Percentiles rank a stretch among this genome's conserved stretches.
Evolutionary conservation across 2,329 filamentous ascomycete genomes (phyloP).

Genomic region (Pseudonectria foliicola): DNA sequence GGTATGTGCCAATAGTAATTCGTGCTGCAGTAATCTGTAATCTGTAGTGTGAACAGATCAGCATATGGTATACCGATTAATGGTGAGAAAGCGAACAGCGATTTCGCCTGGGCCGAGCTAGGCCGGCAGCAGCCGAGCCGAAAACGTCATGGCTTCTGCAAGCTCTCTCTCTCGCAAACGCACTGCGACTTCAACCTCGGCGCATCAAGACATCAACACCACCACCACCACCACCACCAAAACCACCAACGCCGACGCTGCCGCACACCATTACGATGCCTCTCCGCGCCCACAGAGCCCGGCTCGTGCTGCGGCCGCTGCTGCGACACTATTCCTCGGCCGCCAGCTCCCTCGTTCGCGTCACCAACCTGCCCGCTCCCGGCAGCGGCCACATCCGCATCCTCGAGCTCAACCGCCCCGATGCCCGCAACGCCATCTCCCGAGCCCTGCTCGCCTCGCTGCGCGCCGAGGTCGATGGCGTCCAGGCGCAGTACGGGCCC

Average conservation of each 20-base stretch:
- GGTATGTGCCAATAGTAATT: too few species aligned
- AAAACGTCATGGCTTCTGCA: too few species aligned
- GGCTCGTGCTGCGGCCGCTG: constrained; percentile 14
- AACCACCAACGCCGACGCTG: constrained; percentile 2
- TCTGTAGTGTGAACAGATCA: too few species aligned
- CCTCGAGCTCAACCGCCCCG: constrained; percentile 77
- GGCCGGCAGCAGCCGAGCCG: too few species aligned
- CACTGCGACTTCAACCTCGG: too few species aligned
- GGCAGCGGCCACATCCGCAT: constrained; percentile 79
- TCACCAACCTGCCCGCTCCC: constrained; percentile 69
- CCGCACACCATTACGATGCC: constrained; percentile 20
- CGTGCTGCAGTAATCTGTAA: too few species aligned
- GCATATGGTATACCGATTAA: too few species aligned
- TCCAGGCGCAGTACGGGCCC: constrained; percentile 56
- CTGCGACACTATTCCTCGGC: constrained; percentile 37
- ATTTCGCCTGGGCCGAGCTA: too few species aligned
- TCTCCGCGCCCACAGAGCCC: constrained; percentile 21
- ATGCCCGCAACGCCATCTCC: constrained; percentile 87
- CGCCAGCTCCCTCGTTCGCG: constrained; percentile 53
- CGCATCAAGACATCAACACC: too few species aligned
- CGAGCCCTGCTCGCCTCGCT: constrained; percentile 66
- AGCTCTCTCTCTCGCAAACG: too few species aligned
- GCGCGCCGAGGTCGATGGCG: constrained; percentile 61
- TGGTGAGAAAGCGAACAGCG: too few species aligned
- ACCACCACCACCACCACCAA: neutral